Percentiles rank a stretch among this genome's conserved stretches.
phyloP scores from a whole-genome alignment of 352 stramenopile species.

The Sclerospora graminicola region DNA sequence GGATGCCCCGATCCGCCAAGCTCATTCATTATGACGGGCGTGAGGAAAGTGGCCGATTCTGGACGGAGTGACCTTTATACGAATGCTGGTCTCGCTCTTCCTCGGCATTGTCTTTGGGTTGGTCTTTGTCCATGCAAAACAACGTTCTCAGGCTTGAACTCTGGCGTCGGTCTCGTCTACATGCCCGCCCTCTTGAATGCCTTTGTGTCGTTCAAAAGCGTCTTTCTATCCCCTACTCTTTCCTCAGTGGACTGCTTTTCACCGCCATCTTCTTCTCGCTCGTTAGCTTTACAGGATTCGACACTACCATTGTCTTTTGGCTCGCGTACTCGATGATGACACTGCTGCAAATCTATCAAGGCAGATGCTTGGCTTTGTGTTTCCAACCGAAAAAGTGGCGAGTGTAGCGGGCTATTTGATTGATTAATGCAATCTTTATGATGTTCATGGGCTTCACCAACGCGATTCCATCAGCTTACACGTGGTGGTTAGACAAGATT shows the following conservation, averaged over 20 bases:
- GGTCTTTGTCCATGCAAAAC: neutral
- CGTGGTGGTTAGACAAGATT: conserved; percentile 13
- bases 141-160: conserved; percentile 25
- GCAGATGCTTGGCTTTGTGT: conserved; percentile 26
- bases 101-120: conserved; percentile 52
- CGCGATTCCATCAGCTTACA: conserved; percentile 22
- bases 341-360: conserved; percentile 28
- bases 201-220: conserved; percentile 49
- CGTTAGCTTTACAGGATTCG: conserved; percentile 31
- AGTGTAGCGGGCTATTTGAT: conserved; percentile 17
- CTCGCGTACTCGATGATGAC: conserved; percentile 19
- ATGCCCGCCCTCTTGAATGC: conserved; percentile 55
- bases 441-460: conserved; percentile 30
- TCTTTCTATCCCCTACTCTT: conserved; percentile 55
- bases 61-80: conserved; percentile 56
- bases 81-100: conserved; percentile 41
- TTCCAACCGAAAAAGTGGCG: conserved; percentile 20
- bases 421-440: conserved; percentile 27
- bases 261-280: conserved; percentile 36
- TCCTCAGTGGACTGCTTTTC: conserved; percentile 28
- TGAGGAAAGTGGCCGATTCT: conserved; percentile 56
- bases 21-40: conserved; percentile 60
- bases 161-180: conserved; percentile 26
- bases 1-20: conserved; percentile 62
- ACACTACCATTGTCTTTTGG: conserved; percentile 29